These are phyloP conservation scores for Keithomyces neogunnii DNA, from an alignment of 2,329 filamentous ascomycete species.

Conservation along the genomic window DNA sequence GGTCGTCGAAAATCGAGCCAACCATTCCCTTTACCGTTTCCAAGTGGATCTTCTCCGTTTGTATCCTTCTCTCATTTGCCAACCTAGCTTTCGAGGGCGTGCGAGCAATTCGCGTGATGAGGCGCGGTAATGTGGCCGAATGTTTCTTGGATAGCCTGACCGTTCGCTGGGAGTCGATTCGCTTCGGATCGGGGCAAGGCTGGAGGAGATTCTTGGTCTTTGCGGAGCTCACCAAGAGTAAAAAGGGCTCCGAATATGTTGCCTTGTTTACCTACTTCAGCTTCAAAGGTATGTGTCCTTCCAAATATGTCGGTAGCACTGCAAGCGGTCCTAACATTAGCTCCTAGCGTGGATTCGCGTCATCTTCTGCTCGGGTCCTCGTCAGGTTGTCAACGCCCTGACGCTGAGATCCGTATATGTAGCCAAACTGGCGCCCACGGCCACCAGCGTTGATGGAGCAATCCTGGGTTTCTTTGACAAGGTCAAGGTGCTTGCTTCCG, in stretches of 20 bases:
- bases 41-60: constrained; percentile 91
- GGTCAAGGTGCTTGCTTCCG: constrained; percentile 60
- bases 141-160: constrained; percentile 87
- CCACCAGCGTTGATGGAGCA: constrained; percentile 47
- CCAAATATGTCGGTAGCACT: neutral
- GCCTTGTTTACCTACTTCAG: constrained; percentile 86
- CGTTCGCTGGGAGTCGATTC: constrained; percentile 73
- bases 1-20: constrained; percentile 77
- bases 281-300: constrained; percentile 45
- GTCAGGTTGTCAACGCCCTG: constrained; percentile 82
- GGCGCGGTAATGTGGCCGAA: constrained; percentile 76
- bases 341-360: constrained; percentile 72
- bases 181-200: constrained; percentile 65
- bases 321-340: neutral
- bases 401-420: constrained; percentile 80
- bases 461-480: constrained; percentile 78
- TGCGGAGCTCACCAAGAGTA: constrained; percentile 80
- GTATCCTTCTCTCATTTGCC: constrained; percentile 83
- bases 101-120: constrained; percentile 72
- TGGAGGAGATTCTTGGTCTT: constrained; percentile 92
- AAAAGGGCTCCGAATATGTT: constrained; percentile 83
- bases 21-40: constrained; percentile 68
- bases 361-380: constrained; percentile 82
- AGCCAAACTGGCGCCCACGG: constrained; percentile 55
- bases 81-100: constrained; percentile 75